phyloP scores from a whole-genome alignment of 306 rosid genomes.

The Casuarina glauca region DNA sequence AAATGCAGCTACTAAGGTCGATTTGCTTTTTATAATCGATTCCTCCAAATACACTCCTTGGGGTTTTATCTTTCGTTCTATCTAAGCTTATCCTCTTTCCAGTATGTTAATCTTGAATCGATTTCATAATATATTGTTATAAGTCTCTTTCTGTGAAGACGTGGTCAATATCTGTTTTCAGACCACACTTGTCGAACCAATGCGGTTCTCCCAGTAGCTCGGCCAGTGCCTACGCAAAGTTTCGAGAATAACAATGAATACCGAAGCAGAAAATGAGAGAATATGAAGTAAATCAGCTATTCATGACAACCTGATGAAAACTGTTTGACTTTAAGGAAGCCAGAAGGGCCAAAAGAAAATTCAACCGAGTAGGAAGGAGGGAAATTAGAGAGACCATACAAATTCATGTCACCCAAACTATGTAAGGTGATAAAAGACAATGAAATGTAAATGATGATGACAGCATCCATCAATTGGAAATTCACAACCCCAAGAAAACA shows the following conservation, averaged over 20 bases:
- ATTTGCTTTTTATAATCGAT: conserved; percentile 35
- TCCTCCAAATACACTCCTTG: too few relatives aligned
- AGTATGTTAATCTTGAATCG: background rate
- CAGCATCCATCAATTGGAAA: background rate
- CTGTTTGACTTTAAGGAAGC: background rate
- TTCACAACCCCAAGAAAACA: background rate
- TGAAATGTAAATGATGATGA: background rate
- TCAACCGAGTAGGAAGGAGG: background rate
- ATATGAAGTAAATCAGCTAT: background rate
- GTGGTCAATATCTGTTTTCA: background rate
- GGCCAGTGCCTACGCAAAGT: background rate
- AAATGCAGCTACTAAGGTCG: conserved; percentile 27
- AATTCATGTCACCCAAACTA: background rate
- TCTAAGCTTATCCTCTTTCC: background rate
- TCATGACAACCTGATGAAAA: background rate
- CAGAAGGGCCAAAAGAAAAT: background rate
- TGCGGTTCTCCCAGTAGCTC: background rate
- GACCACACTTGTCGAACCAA: background rate
- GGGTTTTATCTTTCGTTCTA: too few relatives aligned
- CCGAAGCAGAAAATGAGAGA: background rate
- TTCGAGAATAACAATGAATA: background rate
- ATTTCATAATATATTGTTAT: background rate
- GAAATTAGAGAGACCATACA: background rate
- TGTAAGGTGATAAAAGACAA: background rate
- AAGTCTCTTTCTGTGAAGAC: background rate